Evolutionary conservation across 1,284 basidiomycete genomes (phyloP).

Genomic region (Heterobasidion annosum): DNA sequence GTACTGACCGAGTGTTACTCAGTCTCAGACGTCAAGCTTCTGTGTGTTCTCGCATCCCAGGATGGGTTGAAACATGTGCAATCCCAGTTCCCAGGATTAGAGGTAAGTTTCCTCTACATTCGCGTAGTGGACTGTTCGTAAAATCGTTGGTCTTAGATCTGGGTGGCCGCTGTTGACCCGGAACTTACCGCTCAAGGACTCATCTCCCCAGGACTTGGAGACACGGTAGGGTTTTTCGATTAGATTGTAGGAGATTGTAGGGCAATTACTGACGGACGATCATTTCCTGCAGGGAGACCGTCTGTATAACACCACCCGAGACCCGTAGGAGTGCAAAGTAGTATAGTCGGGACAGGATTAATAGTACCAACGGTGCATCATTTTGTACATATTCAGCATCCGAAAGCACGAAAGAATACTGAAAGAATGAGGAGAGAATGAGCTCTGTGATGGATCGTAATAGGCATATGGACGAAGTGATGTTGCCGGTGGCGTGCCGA

Average conservation of each 20-base stretch:
- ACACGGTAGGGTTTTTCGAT: conserved; percentile 47
- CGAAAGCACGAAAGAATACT: not conserved
- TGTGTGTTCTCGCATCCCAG: conserved; percentile 77
- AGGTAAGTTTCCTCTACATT: conserved; percentile 38
- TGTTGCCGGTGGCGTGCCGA: too few relatives aligned
- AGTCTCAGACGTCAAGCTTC: conserved; percentile 75
- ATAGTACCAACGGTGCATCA: too few relatives aligned
- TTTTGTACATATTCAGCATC: too few relatives aligned
- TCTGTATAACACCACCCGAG: conserved; percentile 24
- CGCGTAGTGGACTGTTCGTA: not conserved
- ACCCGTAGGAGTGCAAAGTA: conserved; percentile 1
- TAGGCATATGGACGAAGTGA: too few relatives aligned
- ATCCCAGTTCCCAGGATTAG: conserved; percentile 66
- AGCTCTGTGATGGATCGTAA: not conserved
- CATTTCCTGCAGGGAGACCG: conserved; percentile 21
- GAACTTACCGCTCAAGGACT: conserved; percentile 65
- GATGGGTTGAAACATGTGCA: conserved; percentile 67
- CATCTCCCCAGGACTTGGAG: conserved; percentile 83
- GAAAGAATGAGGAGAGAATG: not conserved
- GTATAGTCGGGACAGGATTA: too few relatives aligned
- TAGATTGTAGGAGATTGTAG: not conserved
- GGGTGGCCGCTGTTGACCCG: conserved; percentile 76
- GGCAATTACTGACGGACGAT: conserved; percentile 1
- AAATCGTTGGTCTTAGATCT: conserved; percentile 47
- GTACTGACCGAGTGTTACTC: not conserved